Evolutionary conservation across 495 filamentous ascomycete genomes (phyloP), one percentile per base, ranked within the genome.

Genomic region (Parmelia sp.): DNA sequence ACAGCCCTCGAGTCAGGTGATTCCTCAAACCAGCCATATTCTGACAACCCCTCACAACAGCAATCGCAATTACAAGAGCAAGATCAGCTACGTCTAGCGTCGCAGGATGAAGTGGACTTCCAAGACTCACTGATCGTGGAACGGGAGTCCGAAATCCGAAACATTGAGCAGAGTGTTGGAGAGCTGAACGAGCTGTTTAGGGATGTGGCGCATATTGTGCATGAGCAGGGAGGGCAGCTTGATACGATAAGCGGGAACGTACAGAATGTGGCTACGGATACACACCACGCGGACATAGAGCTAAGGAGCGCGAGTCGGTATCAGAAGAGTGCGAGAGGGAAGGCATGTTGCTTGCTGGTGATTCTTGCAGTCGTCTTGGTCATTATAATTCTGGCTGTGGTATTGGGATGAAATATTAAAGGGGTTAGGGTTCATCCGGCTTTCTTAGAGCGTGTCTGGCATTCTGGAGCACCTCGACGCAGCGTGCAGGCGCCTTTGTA

Each of bases 71-170:
- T 84, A 60, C 89, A 92, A 70, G 82, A 93, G 61, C 84, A 93
- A 71, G 86, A 94, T 67, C 84, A 90, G 69, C 79, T 88, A 33
- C 89, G 88, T 21, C 82, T 97, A 2, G 94, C 94, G 2, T 84
- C 91, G 42, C 94, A 99, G 73, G 88, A 90, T 71, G 94, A 99
- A 70, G 94, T 99, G 58, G 92, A 97, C 71, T 99, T 97, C 79
- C 95, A 99, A 71, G 95, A 97, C 66, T 86, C 88, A 15, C 78
- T 99, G 40, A 97, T 99, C 72, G 85, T 93, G 65, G 92, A 97
- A 80, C 91, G 94, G 23, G 94, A 99, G 74, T 82, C 88, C 27
- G 94, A 97, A 79, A 99, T 99, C 69, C 87, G 92, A 37, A 90
- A 94, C 70, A 97, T 99, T 71, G 94, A 99, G 76, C 92, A 96